Conservation (phyloP, 1,139 yeast species). For the Saccharomycopsis hybrid region DNA sequence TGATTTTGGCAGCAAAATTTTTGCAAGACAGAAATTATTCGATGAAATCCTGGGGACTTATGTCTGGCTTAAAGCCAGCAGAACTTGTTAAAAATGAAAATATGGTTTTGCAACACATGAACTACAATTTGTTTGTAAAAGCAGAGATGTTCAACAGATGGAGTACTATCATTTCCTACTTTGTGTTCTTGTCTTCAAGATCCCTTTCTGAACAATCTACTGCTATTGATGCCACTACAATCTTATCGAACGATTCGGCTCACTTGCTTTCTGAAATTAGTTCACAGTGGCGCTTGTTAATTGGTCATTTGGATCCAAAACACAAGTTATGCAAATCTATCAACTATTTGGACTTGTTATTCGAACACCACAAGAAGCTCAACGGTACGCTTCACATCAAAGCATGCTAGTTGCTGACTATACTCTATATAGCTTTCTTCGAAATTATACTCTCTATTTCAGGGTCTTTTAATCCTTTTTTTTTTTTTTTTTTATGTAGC, state of each 20-base stretch:
- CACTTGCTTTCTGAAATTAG: slow-evolving; percentile 1
- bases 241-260: not conserved
- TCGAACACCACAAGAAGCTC: slow-evolving; percentile 1
- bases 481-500: no score
- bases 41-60: slow-evolving; percentile 11
- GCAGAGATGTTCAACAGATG: slow-evolving; percentile 3
- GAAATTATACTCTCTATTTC: no score
- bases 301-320: slow-evolving; percentile 9
- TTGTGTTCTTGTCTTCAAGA: slow-evolving; percentile 9
- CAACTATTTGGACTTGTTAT: slow-evolving; percentile 12
- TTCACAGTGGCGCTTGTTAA: slow-evolving; percentile 10
- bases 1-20: slow-evolving; percentile 12
- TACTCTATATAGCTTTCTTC: no score
- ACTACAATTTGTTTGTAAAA: slow-evolving; percentile 3
- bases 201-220: not conserved
- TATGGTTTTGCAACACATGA: slow-evolving; percentile 1
- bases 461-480: no score
- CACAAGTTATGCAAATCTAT: slow-evolving; percentile 6
- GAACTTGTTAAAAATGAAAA: slow-evolving; percentile 8
- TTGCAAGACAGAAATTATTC: slow-evolving; percentile 12
- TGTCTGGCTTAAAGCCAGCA: slow-evolving; percentile 3
- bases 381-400: no score
- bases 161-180: slow-evolving; percentile 8
- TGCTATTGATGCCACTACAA: not conserved
- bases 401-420: no score